A percentile compares a stretch with the other conserved stretches of the same genome.
Conservation (phyloP, 1,284 basidiomycete species). For the Malassezia arunalokei region DNA sequence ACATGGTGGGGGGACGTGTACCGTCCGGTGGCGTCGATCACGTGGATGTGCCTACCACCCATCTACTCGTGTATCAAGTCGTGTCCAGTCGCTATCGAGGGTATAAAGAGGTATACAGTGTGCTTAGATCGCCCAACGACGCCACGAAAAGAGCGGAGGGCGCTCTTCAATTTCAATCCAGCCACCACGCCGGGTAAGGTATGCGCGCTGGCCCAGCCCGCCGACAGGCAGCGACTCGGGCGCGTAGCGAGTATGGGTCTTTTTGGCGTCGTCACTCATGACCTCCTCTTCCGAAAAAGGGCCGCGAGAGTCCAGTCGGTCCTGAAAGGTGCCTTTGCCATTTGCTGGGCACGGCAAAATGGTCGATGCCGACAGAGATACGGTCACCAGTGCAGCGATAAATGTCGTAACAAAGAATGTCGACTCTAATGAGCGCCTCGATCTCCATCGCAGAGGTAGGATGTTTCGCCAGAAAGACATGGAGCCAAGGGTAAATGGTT, state of each 20-base stretch:
- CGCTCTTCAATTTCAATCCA: conserved; percentile 31
- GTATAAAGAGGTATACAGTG: neutral
- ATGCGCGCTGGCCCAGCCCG: conserved; percentile 21
- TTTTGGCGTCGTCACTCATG: neutral
- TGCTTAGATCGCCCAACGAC: conserved; percentile 6
- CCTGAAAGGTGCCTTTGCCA: neutral
- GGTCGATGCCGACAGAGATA: conserved; percentile 24
- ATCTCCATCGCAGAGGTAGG: neutral
- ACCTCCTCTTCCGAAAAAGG: conserved; percentile 10
- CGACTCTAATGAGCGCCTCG: conserved; percentile 13
- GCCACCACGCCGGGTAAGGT: conserved; percentile 22
- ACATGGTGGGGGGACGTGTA: conserved; percentile 20
- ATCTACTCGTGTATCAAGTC: too few relatives aligned
- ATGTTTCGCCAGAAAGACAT: conserved; percentile 1
- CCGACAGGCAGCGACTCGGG: neutral
- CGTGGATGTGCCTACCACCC: too few relatives aligned
- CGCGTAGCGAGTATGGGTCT: neutral
- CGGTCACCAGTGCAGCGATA: conserved; percentile 24
- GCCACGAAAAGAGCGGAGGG: conserved; percentile 13
- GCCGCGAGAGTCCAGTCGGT: conserved; percentile 1
- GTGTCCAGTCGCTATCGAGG: neutral
- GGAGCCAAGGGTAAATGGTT: too few relatives aligned
- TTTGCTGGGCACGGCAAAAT: conserved; percentile 32
- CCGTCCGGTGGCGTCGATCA: too few relatives aligned
- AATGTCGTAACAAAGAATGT: conserved; percentile 27